Conservation (phyloP, 2,329 filamentous ascomycete species). For the Dothideomycetidae sp. region DNA sequence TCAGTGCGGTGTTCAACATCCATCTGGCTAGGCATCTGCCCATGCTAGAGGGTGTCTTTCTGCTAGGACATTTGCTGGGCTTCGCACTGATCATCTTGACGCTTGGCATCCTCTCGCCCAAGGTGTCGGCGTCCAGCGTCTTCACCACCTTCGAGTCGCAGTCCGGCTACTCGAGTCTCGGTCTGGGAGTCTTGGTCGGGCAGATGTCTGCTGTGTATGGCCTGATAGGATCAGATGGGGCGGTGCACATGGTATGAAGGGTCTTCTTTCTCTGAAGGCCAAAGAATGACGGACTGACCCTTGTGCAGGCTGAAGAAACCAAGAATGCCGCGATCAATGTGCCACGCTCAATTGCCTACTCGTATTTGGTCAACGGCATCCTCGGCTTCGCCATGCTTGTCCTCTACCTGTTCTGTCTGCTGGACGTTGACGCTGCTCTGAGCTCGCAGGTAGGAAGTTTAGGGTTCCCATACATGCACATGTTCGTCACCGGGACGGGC, state of each 20-base stretch:
- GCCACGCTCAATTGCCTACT: slow-evolving; percentile 16
- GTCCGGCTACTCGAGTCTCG: slow-evolving; percentile 26
- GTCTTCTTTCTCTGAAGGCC: not conserved
- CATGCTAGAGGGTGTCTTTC: slow-evolving; percentile 22
- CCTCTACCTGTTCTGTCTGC: slow-evolving; percentile 18
- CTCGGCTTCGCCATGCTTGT: slow-evolving; percentile 14
- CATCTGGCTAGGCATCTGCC: slow-evolving; percentile 22
- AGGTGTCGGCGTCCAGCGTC: slow-evolving; percentile 3
- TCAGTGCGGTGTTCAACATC: slow-evolving; percentile 24
- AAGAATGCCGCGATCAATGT: slow-evolving; percentile 13
- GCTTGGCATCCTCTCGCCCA: slow-evolving; percentile 23
- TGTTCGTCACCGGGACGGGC: slow-evolving; percentile 21
- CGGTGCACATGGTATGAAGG: slow-evolving; percentile 6
- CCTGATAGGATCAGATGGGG: slow-evolving; percentile 10
- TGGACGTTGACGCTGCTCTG: slow-evolving; percentile 19
- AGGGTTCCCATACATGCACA: slow-evolving; percentile 25
- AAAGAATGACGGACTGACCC: not conserved
- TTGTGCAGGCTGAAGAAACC: slow-evolving; percentile 14
- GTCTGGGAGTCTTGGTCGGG: slow-evolving; percentile 26
- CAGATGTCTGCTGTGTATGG: slow-evolving; percentile 24
- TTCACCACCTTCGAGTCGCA: slow-evolving; percentile 20
- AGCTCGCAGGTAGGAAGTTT: slow-evolving; percentile 14
- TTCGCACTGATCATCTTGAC: slow-evolving; percentile 31
- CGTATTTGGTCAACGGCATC: slow-evolving; percentile 14
- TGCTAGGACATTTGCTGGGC: slow-evolving; percentile 29